phyloP scores from a whole-genome alignment of 495 filamentous ascomycete genomes.

The Aspergillus heteromorphus region DNA sequence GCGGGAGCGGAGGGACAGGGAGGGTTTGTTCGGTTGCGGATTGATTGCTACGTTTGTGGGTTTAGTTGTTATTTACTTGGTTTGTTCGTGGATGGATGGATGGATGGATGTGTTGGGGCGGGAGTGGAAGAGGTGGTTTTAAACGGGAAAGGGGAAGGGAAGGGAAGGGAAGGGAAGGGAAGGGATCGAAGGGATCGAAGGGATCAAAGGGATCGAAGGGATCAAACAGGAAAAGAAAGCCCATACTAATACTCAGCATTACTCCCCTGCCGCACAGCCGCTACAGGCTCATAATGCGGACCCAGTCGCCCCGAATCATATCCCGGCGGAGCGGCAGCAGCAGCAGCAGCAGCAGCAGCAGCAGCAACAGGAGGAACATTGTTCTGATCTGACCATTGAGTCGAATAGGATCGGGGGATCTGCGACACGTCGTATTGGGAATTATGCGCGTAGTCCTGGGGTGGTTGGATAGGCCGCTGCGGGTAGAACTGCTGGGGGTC shows the following conservation, averaged over 20 bases:
- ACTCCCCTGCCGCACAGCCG: conserved; percentile 8
- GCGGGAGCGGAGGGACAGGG: not conserved
- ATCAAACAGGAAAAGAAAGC: not conserved
- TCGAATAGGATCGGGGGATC: conserved; percentile 2
- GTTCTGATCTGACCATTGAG: not conserved
- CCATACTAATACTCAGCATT: conserved; percentile 22
- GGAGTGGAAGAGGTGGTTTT: no score
- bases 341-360: not conserved
- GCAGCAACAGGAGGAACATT: not conserved
- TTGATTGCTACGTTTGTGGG: not conserved
- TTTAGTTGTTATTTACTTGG: not conserved
- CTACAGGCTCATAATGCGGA: conserved; percentile 10
- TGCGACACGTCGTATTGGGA: conserved; percentile 10
- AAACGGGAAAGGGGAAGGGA: no score
- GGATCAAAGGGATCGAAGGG: no score
- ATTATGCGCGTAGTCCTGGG: conserved; percentile 5
- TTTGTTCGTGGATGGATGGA: no score
- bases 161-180: not conserved
- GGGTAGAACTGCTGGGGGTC: conserved; percentile 7
- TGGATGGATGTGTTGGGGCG: no score
- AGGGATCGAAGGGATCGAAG: no score
- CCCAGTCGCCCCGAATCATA: conserved; percentile 7
- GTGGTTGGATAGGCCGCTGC: not conserved
- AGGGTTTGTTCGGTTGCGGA: not conserved
- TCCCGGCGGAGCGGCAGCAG: not conserved